Conservation (phyloP, 768 basidiomycete genomes). For the Polyporus arcularius region DNA sequence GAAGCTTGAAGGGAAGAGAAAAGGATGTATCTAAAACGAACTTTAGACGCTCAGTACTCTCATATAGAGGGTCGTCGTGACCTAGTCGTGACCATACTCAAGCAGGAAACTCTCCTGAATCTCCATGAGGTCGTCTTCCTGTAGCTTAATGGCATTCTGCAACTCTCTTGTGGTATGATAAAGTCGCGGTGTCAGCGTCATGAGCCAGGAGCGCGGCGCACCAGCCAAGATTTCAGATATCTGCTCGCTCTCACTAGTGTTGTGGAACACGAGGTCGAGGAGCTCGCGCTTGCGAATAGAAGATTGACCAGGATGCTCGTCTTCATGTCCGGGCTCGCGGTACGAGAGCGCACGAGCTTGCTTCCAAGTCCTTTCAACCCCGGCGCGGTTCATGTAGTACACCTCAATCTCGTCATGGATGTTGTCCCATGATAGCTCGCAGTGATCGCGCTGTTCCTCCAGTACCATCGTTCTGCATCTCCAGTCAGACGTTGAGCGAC, state of each 20-base stretch:
- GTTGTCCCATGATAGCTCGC: constrained; percentile 33
- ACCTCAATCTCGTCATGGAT: constrained; percentile 27
- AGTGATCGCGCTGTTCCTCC: constrained; percentile 3
- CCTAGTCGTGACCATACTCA: no score
- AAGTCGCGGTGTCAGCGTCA: constrained; percentile 10
- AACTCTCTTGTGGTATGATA: constrained; percentile 14
- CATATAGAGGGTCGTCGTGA: no score
- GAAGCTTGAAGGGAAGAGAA: no score
- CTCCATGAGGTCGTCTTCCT: constrained; percentile 20
- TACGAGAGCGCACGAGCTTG: constrained; percentile 31
- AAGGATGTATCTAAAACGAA: no score
- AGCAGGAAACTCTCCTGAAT: not conserved
- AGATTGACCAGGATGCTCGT: constrained; percentile 37
- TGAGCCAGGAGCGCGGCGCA: constrained; percentile 33
- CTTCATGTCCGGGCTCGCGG: constrained; percentile 26
- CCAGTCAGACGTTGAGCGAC: constrained; percentile 32
- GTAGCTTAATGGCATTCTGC: constrained; percentile 22
- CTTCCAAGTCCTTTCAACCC: constrained; percentile 31
- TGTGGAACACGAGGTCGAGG: constrained; percentile 13
- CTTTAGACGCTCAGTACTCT: no score
- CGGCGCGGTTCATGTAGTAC: constrained; percentile 37
- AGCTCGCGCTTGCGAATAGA: constrained; percentile 35
- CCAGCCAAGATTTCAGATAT: constrained; percentile 39
- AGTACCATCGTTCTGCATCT: constrained; percentile 36
- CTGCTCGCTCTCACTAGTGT: constrained; percentile 32